Evolutionary conservation across 1,284 basidiomycete genomes (phyloP).

Genomic region (Cryptococcus maquisensis): DNA sequence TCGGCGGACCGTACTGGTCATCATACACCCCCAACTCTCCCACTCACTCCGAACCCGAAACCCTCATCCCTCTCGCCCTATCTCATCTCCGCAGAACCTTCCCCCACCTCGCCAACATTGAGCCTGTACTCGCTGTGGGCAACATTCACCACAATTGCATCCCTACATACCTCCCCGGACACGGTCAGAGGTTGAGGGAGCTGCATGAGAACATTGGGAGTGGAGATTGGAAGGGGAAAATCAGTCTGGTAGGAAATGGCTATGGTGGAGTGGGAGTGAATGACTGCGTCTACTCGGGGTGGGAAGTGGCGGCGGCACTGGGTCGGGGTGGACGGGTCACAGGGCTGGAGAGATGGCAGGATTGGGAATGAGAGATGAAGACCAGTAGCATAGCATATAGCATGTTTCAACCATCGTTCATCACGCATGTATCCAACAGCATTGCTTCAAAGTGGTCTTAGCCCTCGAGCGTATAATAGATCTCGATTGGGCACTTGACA

Average conservation of each 20-base stretch:
- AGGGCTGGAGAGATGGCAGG: slow-evolving; percentile 41
- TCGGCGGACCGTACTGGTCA: slow-evolving; percentile 72
- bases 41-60: slow-evolving; percentile 15
- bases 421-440: no score
- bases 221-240: slow-evolving; percentile 56
- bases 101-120: slow-evolving; percentile 41
- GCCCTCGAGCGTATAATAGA: no score
- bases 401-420: not conserved
- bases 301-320: slow-evolving; percentile 43
- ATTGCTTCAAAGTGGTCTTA: no score
- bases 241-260: slow-evolving; percentile 79
- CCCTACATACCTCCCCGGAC: slow-evolving; percentile 72
- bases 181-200: slow-evolving; percentile 64
- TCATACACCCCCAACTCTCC: slow-evolving; percentile 32
- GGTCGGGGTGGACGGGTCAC: slow-evolving; percentile 23
- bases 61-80: slow-evolving; percentile 43
- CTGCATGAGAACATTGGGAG: slow-evolving; percentile 54
- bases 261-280: slow-evolving; percentile 85
- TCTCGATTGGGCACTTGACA: no score
- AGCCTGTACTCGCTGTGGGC: slow-evolving; percentile 54
- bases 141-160: slow-evolving; percentile 70
- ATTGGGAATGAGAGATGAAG: slow-evolving; percentile 8
- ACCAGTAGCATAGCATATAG: not conserved
- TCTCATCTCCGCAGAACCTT: slow-evolving; percentile 55
- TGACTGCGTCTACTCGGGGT: slow-evolving; percentile 76